Conservation (phyloP, 192 early-diverging fungal genomes). For the Chytriomyces hyalinus region DNA sequence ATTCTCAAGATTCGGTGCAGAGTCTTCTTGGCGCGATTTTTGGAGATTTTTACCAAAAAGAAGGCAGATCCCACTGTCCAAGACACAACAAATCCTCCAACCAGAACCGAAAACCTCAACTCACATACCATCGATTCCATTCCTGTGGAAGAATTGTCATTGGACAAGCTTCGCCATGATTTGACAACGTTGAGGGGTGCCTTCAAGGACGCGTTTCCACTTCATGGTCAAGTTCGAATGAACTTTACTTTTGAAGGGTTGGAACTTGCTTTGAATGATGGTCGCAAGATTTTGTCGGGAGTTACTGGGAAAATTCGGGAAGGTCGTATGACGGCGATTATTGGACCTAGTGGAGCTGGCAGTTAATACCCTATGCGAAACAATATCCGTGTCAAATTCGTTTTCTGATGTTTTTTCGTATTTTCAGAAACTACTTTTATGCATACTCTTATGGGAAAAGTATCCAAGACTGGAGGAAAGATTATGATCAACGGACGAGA, state of each 20-base stretch:
- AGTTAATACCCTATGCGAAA: slow-evolving; percentile 34
- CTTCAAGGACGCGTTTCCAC: slow-evolving; percentile 22
- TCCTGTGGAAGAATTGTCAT: slow-evolving; percentile 7
- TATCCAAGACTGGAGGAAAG: slow-evolving; percentile 55
- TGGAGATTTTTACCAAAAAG: neutral
- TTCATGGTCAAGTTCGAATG: slow-evolving; percentile 48
- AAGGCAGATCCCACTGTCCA: neutral
- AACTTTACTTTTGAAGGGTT: slow-evolving; percentile 63
- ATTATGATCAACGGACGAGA: slow-evolving; percentile 63
- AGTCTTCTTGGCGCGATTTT: neutral
- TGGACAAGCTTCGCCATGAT: slow-evolving; percentile 18
- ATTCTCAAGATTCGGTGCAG: neutral
- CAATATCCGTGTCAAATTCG: neutral
- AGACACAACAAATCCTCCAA: neutral
- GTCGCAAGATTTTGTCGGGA: slow-evolving; percentile 27
- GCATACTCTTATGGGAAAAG: slow-evolving; percentile 69
- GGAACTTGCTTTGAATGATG: slow-evolving; percentile 43
- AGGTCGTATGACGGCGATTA: slow-evolving; percentile 64
- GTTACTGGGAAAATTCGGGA: slow-evolving; percentile 62
- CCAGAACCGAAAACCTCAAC: neutral
- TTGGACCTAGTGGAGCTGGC: slow-evolving; percentile 59
- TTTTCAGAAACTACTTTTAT: slow-evolving; percentile 43
- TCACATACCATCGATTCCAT: neutral
- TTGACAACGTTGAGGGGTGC: slow-evolving; percentile 6
- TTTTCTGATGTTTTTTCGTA: neutral